Evolutionary conservation across 2,329 filamentous ascomycete genomes (phyloP), one percentile per base, ranked within the genome.

Genomic region (Grosmannia penicillata): DNA sequence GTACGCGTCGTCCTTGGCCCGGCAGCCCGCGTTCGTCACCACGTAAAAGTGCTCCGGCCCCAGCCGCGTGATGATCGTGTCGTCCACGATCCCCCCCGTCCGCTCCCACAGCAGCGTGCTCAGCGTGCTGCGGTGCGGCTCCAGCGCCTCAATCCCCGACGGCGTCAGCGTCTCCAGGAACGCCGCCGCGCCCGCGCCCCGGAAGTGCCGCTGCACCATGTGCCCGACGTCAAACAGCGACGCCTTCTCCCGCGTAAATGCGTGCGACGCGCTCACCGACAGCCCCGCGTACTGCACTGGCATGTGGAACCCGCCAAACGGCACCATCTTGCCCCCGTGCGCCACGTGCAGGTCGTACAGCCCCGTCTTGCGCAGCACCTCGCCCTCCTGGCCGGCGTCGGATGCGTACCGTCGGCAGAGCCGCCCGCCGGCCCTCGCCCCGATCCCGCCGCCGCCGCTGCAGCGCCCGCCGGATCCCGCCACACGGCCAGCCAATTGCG

Each of bases 161-260:
- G 91, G 91, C 1, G 87, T 94, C 44, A 98, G 66, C 47, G 66
- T 76, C 65, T 93, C 78, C 26, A 98, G 72, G 55, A 96, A 91
- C 5, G 73, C 72, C 21, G 79, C 70, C 6, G 84, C 87, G 25
- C 82, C 82, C 7, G 84, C 75, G 0, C 91, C 91, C 37, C 74
- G 74, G 55, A 98, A 76, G 48, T 78, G 72, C 58, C 94, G 86
- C 63, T 94, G 87, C 45, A 80, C 86, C 89, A 96, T 96, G 63
- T 96, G 91, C 56, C 81, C 81, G 39, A 96, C 91, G 59, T 98
- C 91, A 54, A 98, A 98, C 46, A 98, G 64, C 46, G 86, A 94
- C 41, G 84, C 82, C 59, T 87, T 82, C 50, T 76, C 70, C 39
- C 91, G 77, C 14, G 91, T 96, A 70, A 89, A 95, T 51, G 77